These are phyloP conservation scores for Obba rivulosa DNA, from an alignment of 768 basidiomycete species.

Conservation along the genomic window DNA sequence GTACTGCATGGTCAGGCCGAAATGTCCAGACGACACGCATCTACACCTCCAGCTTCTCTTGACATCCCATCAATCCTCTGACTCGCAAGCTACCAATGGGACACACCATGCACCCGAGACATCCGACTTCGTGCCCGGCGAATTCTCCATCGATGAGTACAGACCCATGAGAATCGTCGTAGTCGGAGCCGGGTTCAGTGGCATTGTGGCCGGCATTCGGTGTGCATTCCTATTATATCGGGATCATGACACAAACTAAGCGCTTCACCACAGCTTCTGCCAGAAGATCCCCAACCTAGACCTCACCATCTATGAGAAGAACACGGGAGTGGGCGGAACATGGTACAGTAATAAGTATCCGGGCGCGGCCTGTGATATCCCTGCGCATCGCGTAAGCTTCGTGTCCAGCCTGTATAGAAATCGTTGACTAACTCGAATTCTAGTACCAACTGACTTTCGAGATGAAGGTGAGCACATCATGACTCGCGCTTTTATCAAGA, in stretches of 20 bases:
- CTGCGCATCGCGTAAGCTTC: constrained; percentile 44
- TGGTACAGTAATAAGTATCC: constrained; percentile 56
- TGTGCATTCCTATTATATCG: constrained; percentile 13
- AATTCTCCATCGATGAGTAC: constrained; percentile 46
- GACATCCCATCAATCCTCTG: no score
- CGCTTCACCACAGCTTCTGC: neutral
- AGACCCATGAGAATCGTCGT: constrained; percentile 49
- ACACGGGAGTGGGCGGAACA: constrained; percentile 53
- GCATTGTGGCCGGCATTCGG: constrained; percentile 55
- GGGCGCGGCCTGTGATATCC: constrained; percentile 57
- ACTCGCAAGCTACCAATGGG: no score
- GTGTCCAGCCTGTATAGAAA: neutral
- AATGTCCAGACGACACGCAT: no score
- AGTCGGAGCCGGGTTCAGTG: constrained; percentile 58
- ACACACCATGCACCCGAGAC: no score
- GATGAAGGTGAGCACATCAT: constrained; percentile 31
- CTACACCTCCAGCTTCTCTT: no score
- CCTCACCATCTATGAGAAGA: constrained; percentile 54
- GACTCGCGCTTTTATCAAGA: no score
- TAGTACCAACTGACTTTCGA: constrained; percentile 59
- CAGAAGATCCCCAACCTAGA: constrained; percentile 40
- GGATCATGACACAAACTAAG: neutral
- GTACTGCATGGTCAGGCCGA: no score
- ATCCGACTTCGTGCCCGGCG: constrained; percentile 26
- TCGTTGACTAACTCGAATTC: neutral